Conservation (phyloP, 73 alveolate genomes). For the Tetrahymena elliotti region DNA sequence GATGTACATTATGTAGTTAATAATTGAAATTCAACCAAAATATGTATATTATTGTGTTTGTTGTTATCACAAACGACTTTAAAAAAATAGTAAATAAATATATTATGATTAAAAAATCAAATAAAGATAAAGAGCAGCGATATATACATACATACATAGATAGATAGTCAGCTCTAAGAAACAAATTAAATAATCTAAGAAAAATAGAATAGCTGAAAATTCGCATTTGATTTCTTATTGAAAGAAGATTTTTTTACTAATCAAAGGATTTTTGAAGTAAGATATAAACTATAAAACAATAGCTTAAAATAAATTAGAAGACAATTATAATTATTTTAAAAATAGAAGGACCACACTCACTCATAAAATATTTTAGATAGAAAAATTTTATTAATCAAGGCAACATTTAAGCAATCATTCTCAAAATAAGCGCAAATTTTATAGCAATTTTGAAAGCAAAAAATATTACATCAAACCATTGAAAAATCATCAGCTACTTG, state of each 20-base stretch:
- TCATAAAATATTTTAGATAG: too few relatives aligned
- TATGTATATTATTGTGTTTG: not conserved
- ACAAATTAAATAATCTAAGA: not conserved
- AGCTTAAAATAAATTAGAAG: not conserved
- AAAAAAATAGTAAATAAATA: not conserved
- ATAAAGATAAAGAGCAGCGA: not conserved
- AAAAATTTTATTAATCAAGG: not conserved
- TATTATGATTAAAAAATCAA: not conserved
- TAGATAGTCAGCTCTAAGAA: too few relatives aligned
- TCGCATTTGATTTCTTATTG: not conserved
- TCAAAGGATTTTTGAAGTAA: not conserved
- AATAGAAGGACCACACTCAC: not conserved
- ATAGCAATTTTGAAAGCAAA: not conserved
- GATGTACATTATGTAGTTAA: not conserved
- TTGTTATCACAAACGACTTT: not conserved
- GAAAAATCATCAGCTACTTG: not conserved
- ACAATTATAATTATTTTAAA: not conserved
- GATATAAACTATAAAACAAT: not conserved
- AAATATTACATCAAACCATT: not conserved
- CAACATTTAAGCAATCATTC: not conserved
- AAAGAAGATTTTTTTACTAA: not conserved
- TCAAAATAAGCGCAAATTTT: not conserved
- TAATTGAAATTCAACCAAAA: not conserved
- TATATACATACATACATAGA: not conserved
- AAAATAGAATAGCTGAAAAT: not conserved